phyloP scores from a whole-genome alignment of 2,329 filamentous ascomycete species.

The Ceratocystis papillata region DNA sequence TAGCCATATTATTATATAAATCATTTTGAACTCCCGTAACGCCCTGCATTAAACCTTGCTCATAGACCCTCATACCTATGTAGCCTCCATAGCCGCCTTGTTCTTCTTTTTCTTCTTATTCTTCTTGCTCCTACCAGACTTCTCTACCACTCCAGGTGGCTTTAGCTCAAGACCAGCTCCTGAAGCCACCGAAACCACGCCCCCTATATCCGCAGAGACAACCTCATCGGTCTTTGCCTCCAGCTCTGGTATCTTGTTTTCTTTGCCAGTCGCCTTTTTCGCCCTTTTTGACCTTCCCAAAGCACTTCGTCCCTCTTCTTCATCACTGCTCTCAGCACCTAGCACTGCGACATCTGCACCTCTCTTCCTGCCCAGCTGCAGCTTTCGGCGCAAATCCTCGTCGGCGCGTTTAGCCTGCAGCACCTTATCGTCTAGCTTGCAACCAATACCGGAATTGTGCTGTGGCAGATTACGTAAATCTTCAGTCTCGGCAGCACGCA shows the following conservation, averaged over 20 bases:
- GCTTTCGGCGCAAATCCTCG: slow-evolving; percentile 22
- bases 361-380: slow-evolving; percentile 19
- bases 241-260: not conserved
- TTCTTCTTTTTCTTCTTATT: slow-evolving; percentile 23
- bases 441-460: slow-evolving; percentile 22
- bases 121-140: slow-evolving; percentile 14
- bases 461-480: slow-evolving; percentile 20
- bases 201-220: not conserved
- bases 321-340: slow-evolving; percentile 21
- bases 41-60: not conserved
- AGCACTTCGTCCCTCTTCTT: slow-evolving; percentile 22
- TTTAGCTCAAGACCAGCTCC: not conserved
- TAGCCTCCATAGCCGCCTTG: slow-evolving; percentile 5
- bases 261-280: not conserved
- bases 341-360: slow-evolving; percentile 4
- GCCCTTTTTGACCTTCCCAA: slow-evolving; percentile 21
- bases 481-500: slow-evolving; percentile 17
- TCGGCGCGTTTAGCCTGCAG: slow-evolving; percentile 16
- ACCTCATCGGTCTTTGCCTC: not conserved
- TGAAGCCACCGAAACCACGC: not conserved
- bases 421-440: not conserved
- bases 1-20: slow-evolving; percentile 3
- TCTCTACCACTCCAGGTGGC: not conserved
- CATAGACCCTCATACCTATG: not conserved
- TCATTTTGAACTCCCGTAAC: slow-evolving; percentile 10